These are phyloP conservation scores for Solanum bukasovii DNA, from an alignment of 257 asterid species.

Conservation along the genomic window DNA sequence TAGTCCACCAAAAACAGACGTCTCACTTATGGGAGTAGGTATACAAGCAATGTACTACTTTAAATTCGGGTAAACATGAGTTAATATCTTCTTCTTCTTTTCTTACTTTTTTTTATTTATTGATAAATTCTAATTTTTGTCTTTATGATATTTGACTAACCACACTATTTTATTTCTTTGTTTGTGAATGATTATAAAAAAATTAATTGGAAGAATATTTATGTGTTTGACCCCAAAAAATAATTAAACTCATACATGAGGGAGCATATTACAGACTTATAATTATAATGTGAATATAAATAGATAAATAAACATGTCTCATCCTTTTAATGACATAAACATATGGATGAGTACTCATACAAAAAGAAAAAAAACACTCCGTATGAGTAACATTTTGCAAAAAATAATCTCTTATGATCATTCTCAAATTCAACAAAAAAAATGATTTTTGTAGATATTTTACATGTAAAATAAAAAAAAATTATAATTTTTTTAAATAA, in stretches of 20 bases:
- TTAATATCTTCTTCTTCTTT: neutral
- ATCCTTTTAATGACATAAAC: neutral
- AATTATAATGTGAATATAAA: neutral
- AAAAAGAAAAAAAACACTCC: neutral
- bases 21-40: neutral
- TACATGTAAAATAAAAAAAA: no score
- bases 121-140: neutral
- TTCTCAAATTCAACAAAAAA: no score
- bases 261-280: neutral
- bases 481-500: accelerated
- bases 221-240: neutral
- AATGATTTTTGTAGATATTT: no score
- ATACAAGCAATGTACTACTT: neutral
- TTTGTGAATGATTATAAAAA: neutral
- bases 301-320: neutral
- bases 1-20: neutral
- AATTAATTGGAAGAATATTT: neutral
- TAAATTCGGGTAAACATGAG: neutral
- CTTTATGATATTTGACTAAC: neutral
- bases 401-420: neutral
- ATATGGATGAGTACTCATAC: neutral
- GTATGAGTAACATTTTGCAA: neutral
- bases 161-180: neutral
- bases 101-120: neutral
- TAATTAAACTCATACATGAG: neutral